Base-by-base conservation (phyloP, 768 basidiomycete species). In the Phanerodontia chrysosporium region DNA sequence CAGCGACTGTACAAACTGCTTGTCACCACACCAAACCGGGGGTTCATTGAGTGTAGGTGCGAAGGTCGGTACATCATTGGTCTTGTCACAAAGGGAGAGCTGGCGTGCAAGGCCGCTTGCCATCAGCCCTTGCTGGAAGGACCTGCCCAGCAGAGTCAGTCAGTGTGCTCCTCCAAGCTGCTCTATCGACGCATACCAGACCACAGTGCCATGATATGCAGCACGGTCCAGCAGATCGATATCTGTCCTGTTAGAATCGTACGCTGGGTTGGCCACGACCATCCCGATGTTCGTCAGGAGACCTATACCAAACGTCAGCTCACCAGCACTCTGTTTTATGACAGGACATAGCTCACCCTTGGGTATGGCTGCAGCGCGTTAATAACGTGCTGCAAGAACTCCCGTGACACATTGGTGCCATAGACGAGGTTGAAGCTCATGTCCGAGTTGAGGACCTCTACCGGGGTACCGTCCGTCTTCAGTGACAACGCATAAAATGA, bases 71-170 rank as follows among this genome's bases (percentile, higher is more conserved):
- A 49, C 56, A 2, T 49, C 51, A 45, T 51, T 64, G 13, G 66
- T 70, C 28, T 66, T 61, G 48, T 64, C 64, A 18, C 69, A 66
- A 13, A 57, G n/a, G 30, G 61, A 57, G 60, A 68, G 10, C 39
- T 42, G 39, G 8, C 39, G 39, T 42, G 73, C 72, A 21, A 78
- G 63, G 9, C 78, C 78, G 9, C 70, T 72, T 6, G 78, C 77
- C 77, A 79, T 78, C 27, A 78, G 60, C 22, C 71, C 77, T 66
- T 78, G 75, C 64, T 78, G 77, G 71, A 75, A 79, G 4, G 72
- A 72, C 73, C 71, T 25, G 29, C 12, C 5, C 10, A 13, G 70
- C 39, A 30, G 21, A 44, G 32, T 29, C 25, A 45, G 10, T n/a
- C n/a, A n/a, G n/a, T n/a, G n/a, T 25, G 44, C 54, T 22, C 30